Evolutionary conservation across 106 monocot species (phyloP), one percentile per base, ranked within the genome.

Genomic region (Gastrodia elata): DNA sequence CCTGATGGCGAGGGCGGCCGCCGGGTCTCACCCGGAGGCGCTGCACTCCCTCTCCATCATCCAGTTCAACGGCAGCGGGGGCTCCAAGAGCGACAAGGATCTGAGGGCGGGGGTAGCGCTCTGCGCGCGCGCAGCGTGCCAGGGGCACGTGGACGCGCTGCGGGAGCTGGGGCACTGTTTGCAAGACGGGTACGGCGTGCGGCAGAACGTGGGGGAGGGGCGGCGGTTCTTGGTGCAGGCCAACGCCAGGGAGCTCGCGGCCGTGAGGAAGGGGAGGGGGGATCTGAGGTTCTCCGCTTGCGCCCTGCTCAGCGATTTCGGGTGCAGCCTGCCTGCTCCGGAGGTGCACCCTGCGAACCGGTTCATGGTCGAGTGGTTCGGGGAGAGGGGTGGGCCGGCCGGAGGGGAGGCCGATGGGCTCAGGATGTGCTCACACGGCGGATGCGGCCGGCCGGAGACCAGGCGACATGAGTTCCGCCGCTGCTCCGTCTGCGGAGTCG

Each of bases 321-420:
- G 93, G 0, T 86, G 83, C 68, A 75, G 44, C 67, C 57, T 89
- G 0, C 87, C 78, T 3, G 70, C 65, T 41, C 74, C 79, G 39
- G 87, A 87, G 71, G 68, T 68, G 40, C 87, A 90, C 57, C 83
- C 85, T 13, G 90, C 82, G 75, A 94, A 91, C 77, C 73, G 61
- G 64, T 94, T 94, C 70, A 35, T 94, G 75, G 81, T 57, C 13
- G 90, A 94, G 14, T 94, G 88, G 90, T 94, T 88, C 82, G 74
- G 11, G 28, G 70, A 24, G 39, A 74, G 56, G 71, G 55, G 68
- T 2, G 71, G 18, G 43, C 20, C 52, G 57, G 37, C 38, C 1
- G 37, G 70, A 8, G 73, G 15, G 26, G 79, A 15, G 14, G 69
- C 38, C n/a, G 72, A 72, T 2, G 86, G 75, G 34, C 68, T 86